Base-by-base conservation (phyloP, 768 basidiomycete species). In the Xerocomus spinulosus region DNA sequence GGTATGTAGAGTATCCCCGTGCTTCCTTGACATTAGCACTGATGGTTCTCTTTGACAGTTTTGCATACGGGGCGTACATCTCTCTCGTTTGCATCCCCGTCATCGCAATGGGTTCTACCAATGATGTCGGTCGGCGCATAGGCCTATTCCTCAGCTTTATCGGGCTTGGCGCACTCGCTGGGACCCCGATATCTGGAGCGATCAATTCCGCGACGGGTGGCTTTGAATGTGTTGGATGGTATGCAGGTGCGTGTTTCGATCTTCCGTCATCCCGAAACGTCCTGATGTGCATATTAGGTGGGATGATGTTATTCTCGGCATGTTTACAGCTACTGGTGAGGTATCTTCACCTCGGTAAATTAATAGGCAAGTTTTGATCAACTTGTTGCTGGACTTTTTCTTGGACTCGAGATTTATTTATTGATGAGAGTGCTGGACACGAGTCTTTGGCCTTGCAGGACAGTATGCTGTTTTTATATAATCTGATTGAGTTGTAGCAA, bases 181-280 rank as follows among this genome's bases (percentile, higher is more conserved):
- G 87, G 0, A 83, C 85, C 3, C 87, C 87, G 1, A 83, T 87
- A 50, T 84, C 84, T 8, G 87, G 87, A 1, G 81, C 81, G 0
- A 85, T 89, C 54, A 73, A 75, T 44, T 61, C 60, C 0, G 70
- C 74, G 0, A 77, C 81, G 2, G 76, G 74, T 3, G 72, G 73
- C 0, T 90, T 63, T 29, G 25, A 43, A 33, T 53, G 3, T 4
- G 57, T 66, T 4, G 64, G 69, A 6, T 67, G 54, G 48, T 83
- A 76, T 51, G 80, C 79, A 30, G 67, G 68, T 61, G 17, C 41
- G 60, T 47, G 20, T 40, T 37, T 28, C 12, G 20, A 15, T 36
- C 3, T 30, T 3, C 32, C 0, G 1, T 3, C 13, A 13, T 23
- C 25, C 9, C 9, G 23, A 24, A 28, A 23, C 8, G 41, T 21